Evolutionary conservation across 768 basidiomycete species (phyloP), one percentile per base, ranked within the genome.

Genomic region (Rubroboletus pulcherrimus): DNA sequence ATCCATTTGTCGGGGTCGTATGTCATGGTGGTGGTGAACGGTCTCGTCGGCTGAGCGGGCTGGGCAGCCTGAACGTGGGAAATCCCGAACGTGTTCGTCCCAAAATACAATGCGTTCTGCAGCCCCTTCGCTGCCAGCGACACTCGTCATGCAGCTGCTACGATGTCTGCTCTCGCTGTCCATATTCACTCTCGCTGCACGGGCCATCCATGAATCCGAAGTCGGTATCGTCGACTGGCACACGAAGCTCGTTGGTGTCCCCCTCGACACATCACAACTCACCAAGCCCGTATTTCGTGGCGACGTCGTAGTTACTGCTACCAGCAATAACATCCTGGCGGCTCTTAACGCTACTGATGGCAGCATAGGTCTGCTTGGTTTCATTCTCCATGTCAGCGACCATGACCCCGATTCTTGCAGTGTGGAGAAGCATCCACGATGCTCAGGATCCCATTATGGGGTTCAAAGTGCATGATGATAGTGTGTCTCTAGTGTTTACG

Each of bases 201-300:
- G 66, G 55, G 85, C 85, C 29, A 71, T 89, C 34, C 85, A 89
- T 56, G 80, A 88, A 64, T 81, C 86, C 24, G 89, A 93, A 54
- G 88, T 83, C 52, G 90, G 91, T 42, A 74, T 88, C 42, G 79
- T 94, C 43, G 93, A 96, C 75, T 98, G 94, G 94, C 81, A 97
- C 71, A 89, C 84, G 62, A 71, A 78, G 14, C 79, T 88, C 30
- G 74, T 92, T 53, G 94, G 94, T 15, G 79, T 87, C 5, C 90
- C 92, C 0, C 75, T 86, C 4, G 70, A 78, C 34, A 73, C 77
- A 9, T 76, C 82, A 3, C 66, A 62, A 0, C 64, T 77, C 17
- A 81, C 80, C 1, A 75, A 86, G 7, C 92, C 93, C 0, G 68
- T 76, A 9, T 85, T 93, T 60, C 81, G 82, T 59, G 66, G 75